Conservation (phyloP, 2,329 filamentous ascomycete species). For the Hymenoscyphus fraxineus region DNA sequence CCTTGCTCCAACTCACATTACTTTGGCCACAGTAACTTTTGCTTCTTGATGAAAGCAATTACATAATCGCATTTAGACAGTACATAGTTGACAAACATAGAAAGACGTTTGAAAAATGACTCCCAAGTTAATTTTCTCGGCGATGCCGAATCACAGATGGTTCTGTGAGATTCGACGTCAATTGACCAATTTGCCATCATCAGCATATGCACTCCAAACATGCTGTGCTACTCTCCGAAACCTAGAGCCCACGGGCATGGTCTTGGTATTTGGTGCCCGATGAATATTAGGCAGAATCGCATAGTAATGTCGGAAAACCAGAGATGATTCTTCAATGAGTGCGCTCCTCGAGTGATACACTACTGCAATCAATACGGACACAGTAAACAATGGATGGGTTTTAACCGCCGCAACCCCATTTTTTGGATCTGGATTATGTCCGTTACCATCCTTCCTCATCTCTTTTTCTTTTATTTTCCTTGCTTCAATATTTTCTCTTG, state of each 20-base stretch:
- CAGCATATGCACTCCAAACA: not conserved
- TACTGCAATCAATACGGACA: not conserved
- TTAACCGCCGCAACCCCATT: not conserved
- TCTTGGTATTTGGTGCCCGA: not conserved
- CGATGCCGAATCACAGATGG: not conserved
- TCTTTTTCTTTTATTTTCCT: not conserved
- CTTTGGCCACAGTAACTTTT: no score
- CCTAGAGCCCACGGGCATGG: not conserved
- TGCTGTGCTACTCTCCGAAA: conserved; percentile 7
- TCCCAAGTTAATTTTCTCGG: not conserved
- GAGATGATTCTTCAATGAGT: not conserved
- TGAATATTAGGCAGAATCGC: not conserved
- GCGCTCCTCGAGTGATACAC: not conserved
- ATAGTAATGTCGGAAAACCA: not conserved
- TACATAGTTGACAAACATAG: not conserved
- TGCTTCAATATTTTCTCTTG: not conserved
- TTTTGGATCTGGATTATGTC: not conserved
- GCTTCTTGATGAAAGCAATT: no score
- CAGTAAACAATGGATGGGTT: not conserved
- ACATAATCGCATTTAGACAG: no score
- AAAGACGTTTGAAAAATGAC: not conserved
- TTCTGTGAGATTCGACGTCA: not conserved
- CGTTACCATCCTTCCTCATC: not conserved
- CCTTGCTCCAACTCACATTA: not conserved
- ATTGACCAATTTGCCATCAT: not conserved